Evolutionary conservation across 176 grass and related monocot species (phyloP).

Genomic region (Poa pratensis): DNA sequence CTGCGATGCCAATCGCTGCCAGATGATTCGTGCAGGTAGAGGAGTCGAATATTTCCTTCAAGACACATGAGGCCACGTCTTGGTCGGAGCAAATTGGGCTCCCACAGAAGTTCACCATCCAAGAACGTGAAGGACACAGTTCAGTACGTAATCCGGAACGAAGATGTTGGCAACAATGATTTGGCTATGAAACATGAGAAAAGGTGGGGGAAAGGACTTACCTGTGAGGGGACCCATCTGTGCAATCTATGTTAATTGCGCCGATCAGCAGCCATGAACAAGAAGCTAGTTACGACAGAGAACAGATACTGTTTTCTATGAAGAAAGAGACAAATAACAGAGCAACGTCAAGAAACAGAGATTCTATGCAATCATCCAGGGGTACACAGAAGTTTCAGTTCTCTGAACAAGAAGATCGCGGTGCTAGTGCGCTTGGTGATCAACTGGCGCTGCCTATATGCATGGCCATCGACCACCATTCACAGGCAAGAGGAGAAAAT

Average conservation of each 20-base stretch:
- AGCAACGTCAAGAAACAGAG: too few species aligned
- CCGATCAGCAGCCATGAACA: background rate
- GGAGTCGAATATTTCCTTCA: conserved; percentile 40
- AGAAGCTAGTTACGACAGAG: background rate
- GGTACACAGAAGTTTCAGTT: too few species aligned
- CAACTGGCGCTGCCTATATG: background rate
- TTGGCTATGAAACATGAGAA: background rate
- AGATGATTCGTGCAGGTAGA: conserved; percentile 81
- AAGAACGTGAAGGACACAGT: conserved; percentile 36
- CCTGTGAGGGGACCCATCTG: conserved; percentile 48
- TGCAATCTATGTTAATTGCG: background rate
- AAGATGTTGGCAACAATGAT: background rate
- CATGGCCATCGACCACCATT: background rate
- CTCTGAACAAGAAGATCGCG: background rate
- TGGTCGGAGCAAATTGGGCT: conserved; percentile 46
- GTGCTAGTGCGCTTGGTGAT: background rate
- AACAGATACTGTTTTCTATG: background rate
- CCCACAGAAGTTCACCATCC: conserved; percentile 50
- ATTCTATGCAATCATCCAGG: too few species aligned
- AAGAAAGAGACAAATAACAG: background rate
- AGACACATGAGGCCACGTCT: conserved; percentile 32
- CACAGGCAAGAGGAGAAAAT: background rate
- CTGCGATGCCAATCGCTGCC: background rate
- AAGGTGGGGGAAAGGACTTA: background rate
- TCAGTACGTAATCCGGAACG: background rate